Conservation (phyloP, 257 asterid species). For the Fraxinus americana region DNA sequence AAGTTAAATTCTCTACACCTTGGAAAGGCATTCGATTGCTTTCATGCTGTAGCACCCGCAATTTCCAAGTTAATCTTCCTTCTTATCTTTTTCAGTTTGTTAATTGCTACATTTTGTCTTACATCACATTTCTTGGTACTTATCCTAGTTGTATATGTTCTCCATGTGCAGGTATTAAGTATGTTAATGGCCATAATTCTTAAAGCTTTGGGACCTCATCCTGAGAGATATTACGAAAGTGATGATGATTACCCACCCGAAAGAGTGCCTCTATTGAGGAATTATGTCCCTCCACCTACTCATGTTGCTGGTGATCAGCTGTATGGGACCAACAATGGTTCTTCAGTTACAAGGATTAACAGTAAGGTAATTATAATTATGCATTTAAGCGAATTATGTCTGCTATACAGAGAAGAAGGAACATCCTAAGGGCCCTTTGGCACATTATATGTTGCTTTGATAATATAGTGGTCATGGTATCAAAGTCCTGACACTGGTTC, state of each 20-base stretch:
- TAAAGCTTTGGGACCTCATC: constrained; percentile 82
- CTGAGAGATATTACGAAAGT: constrained; percentile 82
- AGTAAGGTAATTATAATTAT: constrained; percentile 65
- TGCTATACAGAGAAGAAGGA: constrained; percentile 2
- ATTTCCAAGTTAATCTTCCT: background rate
- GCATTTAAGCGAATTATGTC: background rate
- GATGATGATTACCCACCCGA: constrained; percentile 86
- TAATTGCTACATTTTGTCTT: background rate
- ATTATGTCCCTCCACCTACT: constrained; percentile 68
- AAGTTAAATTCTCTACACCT: background rate
- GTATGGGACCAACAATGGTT: constrained; percentile 57
- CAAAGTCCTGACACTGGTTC: background rate
- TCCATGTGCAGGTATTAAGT: constrained; percentile 66
- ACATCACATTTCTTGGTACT: constrained; percentile 11
- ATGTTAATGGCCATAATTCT: constrained; percentile 77
- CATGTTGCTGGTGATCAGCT: constrained; percentile 63
- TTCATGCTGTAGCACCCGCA: background rate
- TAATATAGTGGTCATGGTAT: background rate
- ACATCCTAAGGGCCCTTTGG: background rate
- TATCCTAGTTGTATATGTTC: constrained; percentile 21
- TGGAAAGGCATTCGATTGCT: background rate
- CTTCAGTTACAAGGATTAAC: constrained; percentile 66
- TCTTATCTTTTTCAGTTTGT: constrained; percentile 2
- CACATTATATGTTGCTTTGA: background rate
- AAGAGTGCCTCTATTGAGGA: constrained; percentile 82